Percentiles rank a stretch among this genome's conserved stretches.
phyloP scores from a whole-genome alignment of 2,329 filamentous ascomycete species.

The Colletotrichum gigasporum region DNA sequence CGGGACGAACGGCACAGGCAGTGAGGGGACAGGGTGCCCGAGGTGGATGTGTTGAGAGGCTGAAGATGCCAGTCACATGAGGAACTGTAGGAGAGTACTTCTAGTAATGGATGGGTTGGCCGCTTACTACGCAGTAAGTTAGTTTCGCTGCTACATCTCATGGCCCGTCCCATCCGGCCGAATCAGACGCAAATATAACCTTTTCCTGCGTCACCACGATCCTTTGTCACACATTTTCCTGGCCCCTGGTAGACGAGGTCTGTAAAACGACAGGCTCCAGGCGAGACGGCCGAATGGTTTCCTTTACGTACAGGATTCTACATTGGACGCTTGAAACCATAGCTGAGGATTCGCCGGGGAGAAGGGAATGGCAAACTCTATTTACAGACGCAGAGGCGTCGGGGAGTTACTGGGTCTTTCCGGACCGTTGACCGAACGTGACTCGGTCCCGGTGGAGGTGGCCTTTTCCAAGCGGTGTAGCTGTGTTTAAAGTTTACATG shows the following conservation, averaged over 20 bases:
- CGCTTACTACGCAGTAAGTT: no score
- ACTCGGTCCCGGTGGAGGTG: constrained; percentile 4
- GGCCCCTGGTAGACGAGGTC: neutral
- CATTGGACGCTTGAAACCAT: neutral
- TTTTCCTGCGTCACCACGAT: neutral
- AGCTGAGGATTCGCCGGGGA: neutral
- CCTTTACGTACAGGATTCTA: constrained; percentile 1
- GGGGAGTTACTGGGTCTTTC: neutral
- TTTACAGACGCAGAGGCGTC: neutral
- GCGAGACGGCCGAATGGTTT: neutral
- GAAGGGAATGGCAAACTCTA: neutral
- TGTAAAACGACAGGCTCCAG: neutral
- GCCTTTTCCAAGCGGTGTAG: neutral
- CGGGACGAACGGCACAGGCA: neutral
- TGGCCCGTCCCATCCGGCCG: neutral
- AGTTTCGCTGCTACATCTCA: no score
- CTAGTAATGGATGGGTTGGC: no score
- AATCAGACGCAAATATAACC: neutral
- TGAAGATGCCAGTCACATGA: neutral
- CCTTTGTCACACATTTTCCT: neutral
- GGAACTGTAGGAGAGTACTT: no score
- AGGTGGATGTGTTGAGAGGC: neutral
- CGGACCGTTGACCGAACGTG: neutral
- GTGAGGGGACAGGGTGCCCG: neutral
- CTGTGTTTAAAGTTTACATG: neutral